A percentile compares a stretch with the other conserved stretches of the same genome.
Conservation (phyloP, 2,329 filamentous ascomycete genomes). For the Canariomyces notabilis region DNA sequence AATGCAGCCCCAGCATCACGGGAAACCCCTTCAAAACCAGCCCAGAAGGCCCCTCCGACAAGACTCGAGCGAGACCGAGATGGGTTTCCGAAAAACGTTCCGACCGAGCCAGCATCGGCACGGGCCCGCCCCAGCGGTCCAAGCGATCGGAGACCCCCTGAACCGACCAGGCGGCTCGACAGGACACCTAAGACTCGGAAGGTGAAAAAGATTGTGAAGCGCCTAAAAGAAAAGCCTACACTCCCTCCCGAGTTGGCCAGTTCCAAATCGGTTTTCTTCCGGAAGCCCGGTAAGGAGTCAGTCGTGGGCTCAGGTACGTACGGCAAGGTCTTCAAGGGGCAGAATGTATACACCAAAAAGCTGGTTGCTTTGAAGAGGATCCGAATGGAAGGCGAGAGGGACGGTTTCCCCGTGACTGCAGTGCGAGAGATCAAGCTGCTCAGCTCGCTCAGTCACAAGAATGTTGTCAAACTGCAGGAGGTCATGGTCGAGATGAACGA, state of each 20-base stretch:
- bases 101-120: slow-evolving; percentile 46
- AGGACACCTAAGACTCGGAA: slow-evolving; percentile 50
- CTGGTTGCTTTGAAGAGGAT: slow-evolving; percentile 86
- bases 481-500: slow-evolving; percentile 99
- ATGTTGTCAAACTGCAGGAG: slow-evolving; percentile 78
- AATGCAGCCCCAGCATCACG: slow-evolving; percentile 57
- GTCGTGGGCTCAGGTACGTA: slow-evolving; percentile 95
- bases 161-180: slow-evolving; percentile 32
- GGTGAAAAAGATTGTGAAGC: slow-evolving; percentile 64
- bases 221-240: slow-evolving; percentile 65
- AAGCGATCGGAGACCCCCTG: slow-evolving; percentile 23
- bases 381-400: slow-evolving; percentile 86
- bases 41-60: slow-evolving; percentile 31
- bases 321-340: slow-evolving; percentile 90
- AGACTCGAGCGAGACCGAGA: slow-evolving; percentile 20
- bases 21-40: slow-evolving; percentile 25
- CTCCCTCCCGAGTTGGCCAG: slow-evolving; percentile 66
- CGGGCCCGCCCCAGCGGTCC: slow-evolving; percentile 30
- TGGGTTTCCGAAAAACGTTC: slow-evolving; percentile 22
- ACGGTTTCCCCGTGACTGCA: slow-evolving; percentile 86
- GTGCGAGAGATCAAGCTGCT: slow-evolving; percentile 87
- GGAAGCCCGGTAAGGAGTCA: slow-evolving; percentile 95
- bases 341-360: slow-evolving; percentile 83
- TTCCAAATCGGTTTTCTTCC: slow-evolving; percentile 87
- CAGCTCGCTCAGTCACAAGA: slow-evolving; percentile 77